These are phyloP conservation scores for Fusarium sarcochroum DNA, from an alignment of 2,329 filamentous ascomycete genomes.

Conservation along the genomic window DNA sequence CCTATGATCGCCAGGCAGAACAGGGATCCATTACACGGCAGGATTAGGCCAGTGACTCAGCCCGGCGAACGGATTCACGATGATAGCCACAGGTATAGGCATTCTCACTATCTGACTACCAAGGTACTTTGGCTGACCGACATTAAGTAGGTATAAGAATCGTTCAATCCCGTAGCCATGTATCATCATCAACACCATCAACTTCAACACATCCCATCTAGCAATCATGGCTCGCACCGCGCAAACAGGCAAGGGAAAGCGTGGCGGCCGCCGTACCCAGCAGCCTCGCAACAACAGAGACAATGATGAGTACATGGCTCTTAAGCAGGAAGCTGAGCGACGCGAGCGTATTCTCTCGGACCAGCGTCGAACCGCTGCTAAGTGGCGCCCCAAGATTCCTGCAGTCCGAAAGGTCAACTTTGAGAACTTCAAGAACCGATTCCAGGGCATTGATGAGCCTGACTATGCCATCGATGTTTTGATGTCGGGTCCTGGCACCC, in stretches of 20 bases:
- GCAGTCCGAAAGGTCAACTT: slow-evolving; percentile 59
- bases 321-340: slow-evolving; percentile 55
- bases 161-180: background rate
- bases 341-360: slow-evolving; percentile 56
- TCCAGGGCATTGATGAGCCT: slow-evolving; percentile 52
- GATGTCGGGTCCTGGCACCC: slow-evolving; percentile 52
- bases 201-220: background rate
- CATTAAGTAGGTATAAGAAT: slow-evolving; percentile 7
- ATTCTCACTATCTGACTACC: background rate
- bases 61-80: slow-evolving; percentile 9
- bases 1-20: slow-evolving; percentile 4
- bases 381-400: slow-evolving; percentile 59
- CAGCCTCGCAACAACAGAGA: slow-evolving; percentile 41
- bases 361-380: slow-evolving; percentile 53
- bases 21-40: background rate
- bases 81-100: background rate
- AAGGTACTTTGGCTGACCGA: background rate
- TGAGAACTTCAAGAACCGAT: slow-evolving; percentile 61
- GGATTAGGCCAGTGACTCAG: slow-evolving; percentile 29
- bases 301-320: slow-evolving; percentile 50
- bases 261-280: slow-evolving; percentile 25
- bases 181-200: background rate
- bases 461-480: slow-evolving; percentile 59
- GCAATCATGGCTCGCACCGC: slow-evolving; percentile 37
- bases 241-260: slow-evolving; percentile 10